phyloP scores from a whole-genome alignment of 768 basidiomycete genomes.

The Tricholoma hemisulphureum region DNA sequence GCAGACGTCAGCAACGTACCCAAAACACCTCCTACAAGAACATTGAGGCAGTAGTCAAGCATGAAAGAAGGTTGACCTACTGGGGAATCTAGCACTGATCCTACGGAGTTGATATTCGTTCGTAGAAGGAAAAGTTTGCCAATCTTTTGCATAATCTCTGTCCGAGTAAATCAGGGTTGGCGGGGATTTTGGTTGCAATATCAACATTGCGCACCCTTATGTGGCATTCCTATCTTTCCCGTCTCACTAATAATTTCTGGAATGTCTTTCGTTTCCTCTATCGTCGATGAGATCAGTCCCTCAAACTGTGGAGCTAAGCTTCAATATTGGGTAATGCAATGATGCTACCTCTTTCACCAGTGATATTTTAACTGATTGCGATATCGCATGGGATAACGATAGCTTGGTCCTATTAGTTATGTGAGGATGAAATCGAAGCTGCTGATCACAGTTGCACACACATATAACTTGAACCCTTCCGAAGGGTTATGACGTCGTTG shows the following conservation, averaged over 20 bases:
- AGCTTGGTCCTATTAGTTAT: slow-evolving; percentile 77
- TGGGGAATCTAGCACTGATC: slow-evolving; percentile 94
- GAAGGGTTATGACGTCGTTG: slow-evolving; percentile 94
- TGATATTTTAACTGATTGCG: slow-evolving; percentile 97
- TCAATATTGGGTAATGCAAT: not conserved
- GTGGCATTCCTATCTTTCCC: slow-evolving; percentile 89
- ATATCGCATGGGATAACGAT: slow-evolving; percentile 89
- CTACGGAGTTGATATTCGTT: slow-evolving; percentile 93
- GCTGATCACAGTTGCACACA: slow-evolving; percentile 37
- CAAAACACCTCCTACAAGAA: slow-evolving; percentile 83
- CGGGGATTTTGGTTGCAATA: slow-evolving; percentile 9
- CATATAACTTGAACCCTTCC: slow-evolving; percentile 96
- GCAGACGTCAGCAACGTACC: slow-evolving; percentile 45
- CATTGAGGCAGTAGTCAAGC: not conserved
- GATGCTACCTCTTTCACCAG: slow-evolving; percentile 45
- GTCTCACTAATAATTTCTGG: slow-evolving; percentile 92
- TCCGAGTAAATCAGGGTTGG: slow-evolving; percentile 8
- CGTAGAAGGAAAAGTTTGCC: slow-evolving; percentile 91
- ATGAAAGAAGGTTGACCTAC: slow-evolving; percentile 35
- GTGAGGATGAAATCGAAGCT: not conserved
- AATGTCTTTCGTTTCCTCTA: slow-evolving; percentile 95
- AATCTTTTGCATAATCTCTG: slow-evolving; percentile 97
- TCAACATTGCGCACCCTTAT: slow-evolving; percentile 54
- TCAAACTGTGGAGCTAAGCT: slow-evolving; percentile 61
- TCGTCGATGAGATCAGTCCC: slow-evolving; percentile 86